Conservation (phyloP, 2,329 filamentous ascomycete genomes). For the Dactylellina parvicollis region DNA sequence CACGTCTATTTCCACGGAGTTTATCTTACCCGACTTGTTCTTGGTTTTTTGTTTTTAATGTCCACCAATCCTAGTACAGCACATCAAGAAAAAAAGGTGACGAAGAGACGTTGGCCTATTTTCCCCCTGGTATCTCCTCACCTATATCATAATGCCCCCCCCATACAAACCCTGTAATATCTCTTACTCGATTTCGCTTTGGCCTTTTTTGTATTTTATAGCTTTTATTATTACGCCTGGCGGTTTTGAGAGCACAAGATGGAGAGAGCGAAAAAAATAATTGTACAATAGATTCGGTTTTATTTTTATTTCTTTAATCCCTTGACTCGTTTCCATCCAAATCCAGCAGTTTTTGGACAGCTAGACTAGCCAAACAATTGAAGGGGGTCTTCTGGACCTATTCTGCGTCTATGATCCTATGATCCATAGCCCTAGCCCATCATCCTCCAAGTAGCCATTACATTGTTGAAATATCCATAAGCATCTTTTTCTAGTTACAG, state of each 20-base stretch:
- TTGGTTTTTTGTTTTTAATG: neutral
- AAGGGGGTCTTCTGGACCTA: too few species aligned
- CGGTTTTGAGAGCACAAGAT: neutral
- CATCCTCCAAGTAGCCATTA: neutral
- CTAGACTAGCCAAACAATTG: too few species aligned
- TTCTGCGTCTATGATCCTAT: too few species aligned
- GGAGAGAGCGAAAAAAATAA: neutral
- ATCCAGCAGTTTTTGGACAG: too few species aligned
- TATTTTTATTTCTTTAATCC: neutral
- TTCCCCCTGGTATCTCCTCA: neutral
- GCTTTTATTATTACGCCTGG: neutral
- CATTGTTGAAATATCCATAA: slow-evolving; percentile 14
- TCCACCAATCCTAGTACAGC: slow-evolving; percentile 9
- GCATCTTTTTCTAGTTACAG: neutral
- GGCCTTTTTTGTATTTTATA: neutral
- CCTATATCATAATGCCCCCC: neutral
- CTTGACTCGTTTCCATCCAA: neutral
- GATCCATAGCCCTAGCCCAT: too few species aligned
- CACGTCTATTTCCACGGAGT: slow-evolving; percentile 19
- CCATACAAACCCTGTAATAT: neutral
- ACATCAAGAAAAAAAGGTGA: slow-evolving; percentile 28
- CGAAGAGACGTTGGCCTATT: slow-evolving; percentile 1
- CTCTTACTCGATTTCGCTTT: neutral
- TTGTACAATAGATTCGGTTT: slow-evolving; percentile 14
- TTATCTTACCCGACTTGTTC: slow-evolving; percentile 15